Evolutionary conservation across 108 stramenopile species (phyloP), one percentile per base, ranked within the genome.

Genomic region (Stephanodiscus triporus): DNA sequence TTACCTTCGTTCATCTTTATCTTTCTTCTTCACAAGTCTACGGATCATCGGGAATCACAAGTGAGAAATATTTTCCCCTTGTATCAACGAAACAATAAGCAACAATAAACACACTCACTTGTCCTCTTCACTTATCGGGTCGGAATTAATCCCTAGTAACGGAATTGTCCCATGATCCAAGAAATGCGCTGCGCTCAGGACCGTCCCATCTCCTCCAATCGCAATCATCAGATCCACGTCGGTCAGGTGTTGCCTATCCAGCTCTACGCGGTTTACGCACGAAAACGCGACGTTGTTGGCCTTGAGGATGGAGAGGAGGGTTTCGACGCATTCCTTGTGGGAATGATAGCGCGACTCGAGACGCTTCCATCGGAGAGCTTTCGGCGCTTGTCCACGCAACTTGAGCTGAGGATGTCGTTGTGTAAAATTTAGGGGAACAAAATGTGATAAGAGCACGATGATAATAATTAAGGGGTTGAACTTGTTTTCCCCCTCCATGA

Each of bases 171-270:
- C 93, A 75, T 91, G 88, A 84, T 94, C 93, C 55, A 94, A 76
- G 85, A 94, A 94, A 68, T 94, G 93, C 17, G 93, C 93, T 2
- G 89, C 76, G 53, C 87, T 89, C 40, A 98, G 80, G 4, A 94
- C 96, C 0, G 98, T 98, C 22, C 98, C 98, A 83, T 98, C 98
- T 7, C 98, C 98, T 2, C 98, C 98, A 26, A 98, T 95, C 4
- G 98, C 91, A 49, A 98, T 86, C 54, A 98, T 82, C 51, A 98
- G 72, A 78, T 98, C 98, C 19, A 92, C 85, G 83, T 95, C 89
- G 7, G 90, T 82, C 70, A 97, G 80, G 82, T 97, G 96, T 73
- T 97, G 95, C 59, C 98, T 88, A 78, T 96, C 96, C 55, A 98
- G 74, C 72, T 97, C 98, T 19, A 97, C 95, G 22, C 98, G 89